phyloP scores from a whole-genome alignment of 352 stramenopile genomes.

The Phytophthora fragariaefolia region DNA sequence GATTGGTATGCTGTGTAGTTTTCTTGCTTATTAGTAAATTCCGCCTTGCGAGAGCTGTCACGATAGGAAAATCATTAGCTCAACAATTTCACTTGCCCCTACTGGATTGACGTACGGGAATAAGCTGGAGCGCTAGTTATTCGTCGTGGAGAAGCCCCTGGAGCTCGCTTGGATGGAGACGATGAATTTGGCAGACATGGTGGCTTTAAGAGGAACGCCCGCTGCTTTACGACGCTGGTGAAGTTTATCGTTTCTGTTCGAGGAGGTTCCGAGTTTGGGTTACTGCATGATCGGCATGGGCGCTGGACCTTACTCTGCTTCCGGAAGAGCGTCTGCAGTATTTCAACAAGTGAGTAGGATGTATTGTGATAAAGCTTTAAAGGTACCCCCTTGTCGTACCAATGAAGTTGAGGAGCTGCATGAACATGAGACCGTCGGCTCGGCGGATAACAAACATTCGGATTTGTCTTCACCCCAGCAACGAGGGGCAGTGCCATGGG shows the following conservation, averaged over 20 bases:
- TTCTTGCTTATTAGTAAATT: conserved; percentile 28
- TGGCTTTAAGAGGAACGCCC: conserved; percentile 62
- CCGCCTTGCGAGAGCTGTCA: conserved; percentile 30
- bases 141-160: conserved; percentile 28
- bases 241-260: conserved; percentile 32
- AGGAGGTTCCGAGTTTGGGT: background rate
- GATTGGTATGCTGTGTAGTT: background rate
- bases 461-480: conserved; percentile 10
- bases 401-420: conserved; percentile 30
- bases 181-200: conserved; percentile 32
- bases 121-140: conserved; percentile 31
- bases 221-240: conserved; percentile 62
- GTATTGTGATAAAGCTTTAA: too few relatives aligned
- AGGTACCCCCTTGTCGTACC: conserved; percentile 24
- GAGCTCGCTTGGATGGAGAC: conserved; percentile 28
- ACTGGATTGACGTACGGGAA: conserved; percentile 32
- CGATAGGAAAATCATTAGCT: background rate
- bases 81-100: background rate
- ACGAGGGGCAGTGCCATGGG: background rate
- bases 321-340: conserved; percentile 30
- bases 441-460: conserved; percentile 8
- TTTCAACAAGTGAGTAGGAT: background rate
- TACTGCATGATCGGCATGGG: conserved; percentile 25
- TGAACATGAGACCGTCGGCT: conserved; percentile 19
- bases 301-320: conserved; percentile 32